A percentile compares a stretch with the other conserved stretches of the same genome.
Evolutionary conservation across 768 basidiomycete species (phyloP).

Genomic region (Podaxis sp.): DNA sequence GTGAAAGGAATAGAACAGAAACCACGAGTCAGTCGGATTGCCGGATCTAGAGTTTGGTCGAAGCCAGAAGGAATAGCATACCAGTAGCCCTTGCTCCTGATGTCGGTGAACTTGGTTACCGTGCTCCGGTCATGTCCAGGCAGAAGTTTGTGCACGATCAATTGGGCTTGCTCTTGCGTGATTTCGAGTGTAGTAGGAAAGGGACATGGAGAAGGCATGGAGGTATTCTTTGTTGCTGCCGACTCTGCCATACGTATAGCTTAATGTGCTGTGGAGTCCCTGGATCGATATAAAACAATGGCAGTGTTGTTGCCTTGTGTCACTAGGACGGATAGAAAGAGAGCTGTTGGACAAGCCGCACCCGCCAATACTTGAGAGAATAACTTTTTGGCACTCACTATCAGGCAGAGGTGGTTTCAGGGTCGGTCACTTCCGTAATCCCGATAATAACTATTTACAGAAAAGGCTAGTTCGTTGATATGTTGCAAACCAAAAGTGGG

Average conservation of each 20-base stretch:
- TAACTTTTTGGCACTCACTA: no score
- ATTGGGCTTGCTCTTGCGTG: constrained; percentile 12
- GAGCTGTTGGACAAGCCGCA: no score
- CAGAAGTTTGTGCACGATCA: constrained; percentile 10
- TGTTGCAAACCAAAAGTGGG: no score
- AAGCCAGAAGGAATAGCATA: not conserved
- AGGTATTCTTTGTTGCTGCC: not conserved
- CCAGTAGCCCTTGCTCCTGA: constrained; percentile 23
- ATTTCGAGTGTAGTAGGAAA: not conserved
- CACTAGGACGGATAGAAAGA: no score
- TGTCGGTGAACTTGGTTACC: constrained; percentile 15
- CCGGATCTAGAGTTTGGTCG: not conserved
- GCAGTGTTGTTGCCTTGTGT: no score
- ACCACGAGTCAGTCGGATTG: not conserved
- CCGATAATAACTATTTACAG: no score
- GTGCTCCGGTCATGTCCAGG: constrained; percentile 3
- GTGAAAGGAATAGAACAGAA: not conserved
- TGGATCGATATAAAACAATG: no score
- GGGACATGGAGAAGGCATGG: not conserved
- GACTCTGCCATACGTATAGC: not conserved
- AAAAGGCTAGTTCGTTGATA: no score
- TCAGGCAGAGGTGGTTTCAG: no score
- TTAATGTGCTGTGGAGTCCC: no score
- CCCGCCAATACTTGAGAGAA: no score
- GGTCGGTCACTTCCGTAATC: no score